Evolutionary conservation across 768 basidiomycete genomes (phyloP).

Genomic region (Boletus huronensis): DNA sequence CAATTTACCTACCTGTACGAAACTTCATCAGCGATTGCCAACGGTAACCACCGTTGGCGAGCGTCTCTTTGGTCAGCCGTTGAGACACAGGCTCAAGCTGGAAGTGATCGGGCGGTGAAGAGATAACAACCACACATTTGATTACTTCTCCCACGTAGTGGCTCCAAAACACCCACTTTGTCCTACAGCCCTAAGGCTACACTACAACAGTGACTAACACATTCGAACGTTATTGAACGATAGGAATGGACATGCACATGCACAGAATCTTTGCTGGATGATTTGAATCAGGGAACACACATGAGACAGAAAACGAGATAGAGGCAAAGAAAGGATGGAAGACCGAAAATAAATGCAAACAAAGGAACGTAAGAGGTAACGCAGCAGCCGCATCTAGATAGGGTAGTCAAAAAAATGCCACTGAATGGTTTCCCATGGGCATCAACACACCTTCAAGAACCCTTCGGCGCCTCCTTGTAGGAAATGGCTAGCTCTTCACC

Average conservation of each 20-base stretch:
- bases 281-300: constrained; percentile 15
- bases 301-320: constrained; percentile 7
- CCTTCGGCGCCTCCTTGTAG: constrained; percentile 85
- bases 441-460: constrained; percentile 24
- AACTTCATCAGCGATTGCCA: neutral
- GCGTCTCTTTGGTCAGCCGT: neutral
- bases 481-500: constrained; percentile 89
- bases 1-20: constrained; percentile 11
- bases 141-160: constrained; percentile 5
- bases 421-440: neutral
- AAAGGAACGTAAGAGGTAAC: constrained; percentile 4
- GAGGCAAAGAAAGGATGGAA: constrained; percentile 5
- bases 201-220: constrained; percentile 26
- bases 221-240: constrained; percentile 26
- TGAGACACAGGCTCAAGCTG: too few species aligned
- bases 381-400: neutral
- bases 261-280: constrained; percentile 22
- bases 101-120: neutral
- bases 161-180: constrained; percentile 3
- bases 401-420: neutral
- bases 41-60: constrained; percentile 9
- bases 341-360: constrained; percentile 18
- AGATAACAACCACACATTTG: neutral
- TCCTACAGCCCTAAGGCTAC: constrained; percentile 20
- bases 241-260: constrained; percentile 28